Conservation (phyloP, 2,329 filamentous ascomycete genomes). For the Spiromastix sp. region DNA sequence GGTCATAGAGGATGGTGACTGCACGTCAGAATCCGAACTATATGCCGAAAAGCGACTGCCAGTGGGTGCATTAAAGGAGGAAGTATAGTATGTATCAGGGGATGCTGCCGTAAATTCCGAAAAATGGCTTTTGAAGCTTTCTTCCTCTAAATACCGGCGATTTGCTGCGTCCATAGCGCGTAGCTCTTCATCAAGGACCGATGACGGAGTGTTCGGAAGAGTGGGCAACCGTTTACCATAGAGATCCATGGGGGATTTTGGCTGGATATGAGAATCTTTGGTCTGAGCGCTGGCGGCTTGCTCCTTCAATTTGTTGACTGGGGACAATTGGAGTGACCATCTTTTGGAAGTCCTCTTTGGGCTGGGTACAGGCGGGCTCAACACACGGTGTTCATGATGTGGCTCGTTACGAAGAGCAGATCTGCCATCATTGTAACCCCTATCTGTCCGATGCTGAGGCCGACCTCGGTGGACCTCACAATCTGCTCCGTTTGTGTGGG, state of each 20-base stretch:
- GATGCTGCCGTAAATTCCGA: conserved; percentile 29
- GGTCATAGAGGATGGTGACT: conserved; percentile 26
- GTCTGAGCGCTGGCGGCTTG: too few species aligned
- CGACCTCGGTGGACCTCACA: conserved; percentile 1
- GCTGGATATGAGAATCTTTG: too few species aligned
- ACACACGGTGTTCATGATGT: neutral
- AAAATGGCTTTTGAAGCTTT: conserved; percentile 28
- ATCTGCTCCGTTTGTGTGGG: conserved; percentile 15
- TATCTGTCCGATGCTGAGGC: too few species aligned
- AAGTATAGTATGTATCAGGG: conserved; percentile 15
- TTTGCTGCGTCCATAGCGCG: conserved; percentile 25
- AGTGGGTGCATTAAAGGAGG: conserved; percentile 15
- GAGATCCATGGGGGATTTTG: conserved; percentile 19
- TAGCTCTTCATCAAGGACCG: conserved; percentile 32
- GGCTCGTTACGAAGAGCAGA: neutral
- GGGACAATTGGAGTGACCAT: neutral
- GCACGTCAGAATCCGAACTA: conserved; percentile 27
- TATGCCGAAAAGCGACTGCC: conserved; percentile 32
- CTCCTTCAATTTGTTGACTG: neutral
- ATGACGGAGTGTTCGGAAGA: conserved; percentile 36
- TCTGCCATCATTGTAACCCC: neutral
- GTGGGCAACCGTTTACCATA: conserved; percentile 34
- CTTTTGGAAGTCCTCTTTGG: neutral
- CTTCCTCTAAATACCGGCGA: conserved; percentile 5
- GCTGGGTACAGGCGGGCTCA: neutral